These are phyloP conservation scores for Stephania cephalantha DNA, from an alignment of 164 flowering plant genomes.

Conservation along the genomic window DNA sequence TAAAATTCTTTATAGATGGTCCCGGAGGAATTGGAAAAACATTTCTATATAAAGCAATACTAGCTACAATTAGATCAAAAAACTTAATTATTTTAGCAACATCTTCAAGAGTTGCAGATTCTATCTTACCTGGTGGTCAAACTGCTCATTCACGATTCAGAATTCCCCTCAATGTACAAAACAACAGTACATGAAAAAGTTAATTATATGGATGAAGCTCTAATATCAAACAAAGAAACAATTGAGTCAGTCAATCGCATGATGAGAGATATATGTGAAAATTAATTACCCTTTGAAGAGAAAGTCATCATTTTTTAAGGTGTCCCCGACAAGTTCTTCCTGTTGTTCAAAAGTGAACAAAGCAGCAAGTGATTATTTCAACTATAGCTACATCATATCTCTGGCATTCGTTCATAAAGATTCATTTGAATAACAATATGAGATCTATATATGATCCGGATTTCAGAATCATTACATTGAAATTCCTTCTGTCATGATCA, in stretches of 20 bases:
- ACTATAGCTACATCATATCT: neutral
- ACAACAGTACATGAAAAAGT: neutral
- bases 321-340: neutral
- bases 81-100: no score
- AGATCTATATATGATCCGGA: neutral
- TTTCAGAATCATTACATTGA: neutral
- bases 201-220: conserved; percentile 17
- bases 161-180: no score
- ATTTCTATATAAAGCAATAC: no score
- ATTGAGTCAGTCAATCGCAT: conserved; percentile 12
- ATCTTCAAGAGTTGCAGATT: no score
- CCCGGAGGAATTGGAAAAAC: no score
- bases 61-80: no score
- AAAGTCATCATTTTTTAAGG: conserved; percentile 13
- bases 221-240: neutral
- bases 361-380: neutral
- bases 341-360: neutral
- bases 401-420: neutral
- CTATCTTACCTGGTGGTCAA: no score
- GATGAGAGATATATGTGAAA: conserved; percentile 6
- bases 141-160: no score
- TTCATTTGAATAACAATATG: neutral
- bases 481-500: neutral
- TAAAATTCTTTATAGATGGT: no score
- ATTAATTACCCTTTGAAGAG: neutral